These are phyloP conservation scores for Ormosia semicastrata DNA, from an alignment of 306 rosid species.

Conservation along the genomic window DNA sequence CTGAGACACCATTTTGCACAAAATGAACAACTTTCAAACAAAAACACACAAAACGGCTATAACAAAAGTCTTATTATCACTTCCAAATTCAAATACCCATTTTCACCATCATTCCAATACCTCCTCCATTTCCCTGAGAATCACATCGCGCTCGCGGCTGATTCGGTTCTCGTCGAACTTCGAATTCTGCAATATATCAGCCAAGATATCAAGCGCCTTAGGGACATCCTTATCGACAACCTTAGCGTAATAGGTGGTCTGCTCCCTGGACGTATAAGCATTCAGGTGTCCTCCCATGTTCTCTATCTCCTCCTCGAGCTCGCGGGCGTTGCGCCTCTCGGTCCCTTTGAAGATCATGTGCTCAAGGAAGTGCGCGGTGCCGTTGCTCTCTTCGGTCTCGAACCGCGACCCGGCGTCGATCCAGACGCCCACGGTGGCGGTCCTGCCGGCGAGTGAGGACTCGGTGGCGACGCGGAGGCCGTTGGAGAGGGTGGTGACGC, in stretches of 20 bases:
- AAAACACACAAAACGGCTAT: no score
- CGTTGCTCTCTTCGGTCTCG: slow-evolving; percentile 89
- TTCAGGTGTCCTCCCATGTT: slow-evolving; percentile 97
- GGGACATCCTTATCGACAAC: slow-evolving; percentile 66
- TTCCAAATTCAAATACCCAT: background rate
- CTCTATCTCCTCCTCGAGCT: slow-evolving; percentile 88
- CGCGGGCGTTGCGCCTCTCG: slow-evolving; percentile 62
- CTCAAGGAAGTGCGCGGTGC: slow-evolving; percentile 88
- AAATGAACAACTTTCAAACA: background rate
- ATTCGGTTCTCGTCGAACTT: slow-evolving; percentile 70
- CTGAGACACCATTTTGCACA: background rate
- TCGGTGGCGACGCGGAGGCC: slow-evolving; percentile 94
- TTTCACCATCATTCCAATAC: slow-evolving; percentile 2
- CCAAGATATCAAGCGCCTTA: slow-evolving; percentile 65
- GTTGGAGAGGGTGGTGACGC: slow-evolving; percentile 73
- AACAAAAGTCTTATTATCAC: background rate
- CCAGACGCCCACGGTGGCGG: slow-evolving; percentile 95
- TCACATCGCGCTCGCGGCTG: slow-evolving; percentile 77
- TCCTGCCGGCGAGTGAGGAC: slow-evolving; percentile 55
- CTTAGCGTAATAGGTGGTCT: slow-evolving; percentile 86
- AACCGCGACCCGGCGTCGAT: slow-evolving; percentile 94
- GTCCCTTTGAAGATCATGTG: slow-evolving; percentile 99
- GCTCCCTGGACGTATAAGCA: slow-evolving; percentile 91
- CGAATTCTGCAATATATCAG: slow-evolving; percentile 91
- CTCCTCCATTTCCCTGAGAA: slow-evolving; percentile 96